Conservation (phyloP, 306 rosid genomes). For the Spatholobus suberectus region DNA sequence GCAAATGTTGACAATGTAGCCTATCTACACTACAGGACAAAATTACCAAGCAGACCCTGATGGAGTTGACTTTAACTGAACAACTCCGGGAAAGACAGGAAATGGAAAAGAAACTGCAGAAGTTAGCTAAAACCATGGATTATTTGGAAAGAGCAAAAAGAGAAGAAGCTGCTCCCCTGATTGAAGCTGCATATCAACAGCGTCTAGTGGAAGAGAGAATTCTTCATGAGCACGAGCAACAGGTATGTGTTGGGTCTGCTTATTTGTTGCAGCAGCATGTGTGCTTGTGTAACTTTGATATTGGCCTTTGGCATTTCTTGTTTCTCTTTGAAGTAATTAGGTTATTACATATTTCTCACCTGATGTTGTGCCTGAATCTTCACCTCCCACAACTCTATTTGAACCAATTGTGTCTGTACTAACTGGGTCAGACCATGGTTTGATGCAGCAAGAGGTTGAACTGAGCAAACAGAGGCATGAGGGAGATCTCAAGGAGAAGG, state of each 20-base stretch:
- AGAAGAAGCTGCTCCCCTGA: constrained; percentile 89
- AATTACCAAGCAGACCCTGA: constrained; percentile 64
- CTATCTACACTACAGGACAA: constrained; percentile 64
- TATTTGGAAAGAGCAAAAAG: constrained; percentile 92
- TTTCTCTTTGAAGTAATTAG: background rate
- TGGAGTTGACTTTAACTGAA: constrained; percentile 77
- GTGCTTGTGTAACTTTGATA: background rate
- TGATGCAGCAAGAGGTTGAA: constrained; percentile 83
- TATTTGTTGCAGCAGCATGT: background rate
- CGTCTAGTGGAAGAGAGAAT: constrained; percentile 80
- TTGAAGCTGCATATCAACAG: constrained; percentile 87
- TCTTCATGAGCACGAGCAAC: constrained; percentile 84
- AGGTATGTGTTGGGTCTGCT: constrained; percentile 47
- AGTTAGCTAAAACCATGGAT: constrained; percentile 89
- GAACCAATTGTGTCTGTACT: background rate
- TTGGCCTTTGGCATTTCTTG: background rate
- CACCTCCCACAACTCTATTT: background rate
- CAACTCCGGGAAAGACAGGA: constrained; percentile 93
- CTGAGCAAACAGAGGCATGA: constrained; percentile 84
- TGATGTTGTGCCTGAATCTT: background rate
- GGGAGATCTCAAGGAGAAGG: constrained; percentile 89
- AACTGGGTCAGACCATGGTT: constrained; percentile 24
- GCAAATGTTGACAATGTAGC: constrained; percentile 27
- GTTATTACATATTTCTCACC: background rate
- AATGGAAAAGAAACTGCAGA: constrained; percentile 89